These are phyloP conservation scores for Hyphodiscus sp. DNA, from an alignment of 2,329 filamentous ascomycete species.

Conservation along the genomic window DNA sequence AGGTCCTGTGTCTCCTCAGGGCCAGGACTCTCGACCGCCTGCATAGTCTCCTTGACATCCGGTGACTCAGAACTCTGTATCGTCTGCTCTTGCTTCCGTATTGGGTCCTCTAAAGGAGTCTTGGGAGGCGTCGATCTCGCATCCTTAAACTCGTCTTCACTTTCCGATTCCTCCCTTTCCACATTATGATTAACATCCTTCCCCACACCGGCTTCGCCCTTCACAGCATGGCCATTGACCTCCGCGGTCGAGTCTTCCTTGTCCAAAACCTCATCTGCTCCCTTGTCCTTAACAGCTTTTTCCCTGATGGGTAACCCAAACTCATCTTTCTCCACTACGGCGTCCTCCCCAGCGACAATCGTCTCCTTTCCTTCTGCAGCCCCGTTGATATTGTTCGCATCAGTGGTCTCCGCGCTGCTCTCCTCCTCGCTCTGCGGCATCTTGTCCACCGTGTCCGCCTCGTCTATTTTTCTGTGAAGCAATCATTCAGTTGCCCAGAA, in stretches of 20 bases:
- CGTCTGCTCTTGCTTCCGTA: conserved; percentile 1
- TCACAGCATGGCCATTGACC: conserved; percentile 13
- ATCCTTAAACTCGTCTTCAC: conserved; percentile 36
- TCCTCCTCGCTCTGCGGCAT: conserved; percentile 26
- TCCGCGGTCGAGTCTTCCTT: not conserved
- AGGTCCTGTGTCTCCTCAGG: conserved; percentile 1
- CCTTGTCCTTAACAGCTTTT: conserved; percentile 26
- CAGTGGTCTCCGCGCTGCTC: conserved; percentile 16
- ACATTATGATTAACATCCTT: conserved; percentile 1
- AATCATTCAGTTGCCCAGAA: not conserved
- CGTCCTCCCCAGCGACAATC: conserved; percentile 6
- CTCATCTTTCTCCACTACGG: conserved; percentile 52
- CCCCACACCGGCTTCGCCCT: conserved; percentile 1
- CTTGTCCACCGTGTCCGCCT: conserved; percentile 21
- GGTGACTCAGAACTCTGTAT: not conserved
- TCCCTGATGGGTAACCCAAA: conserved; percentile 62
- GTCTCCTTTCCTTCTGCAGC: conserved; percentile 15
- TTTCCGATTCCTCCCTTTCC: conserved; percentile 26
- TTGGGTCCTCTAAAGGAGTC: conserved; percentile 10
- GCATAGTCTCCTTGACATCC: conserved; percentile 6
- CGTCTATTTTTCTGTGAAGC: conserved; percentile 1
- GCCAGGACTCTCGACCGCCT: conserved; percentile 5
- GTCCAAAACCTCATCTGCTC: conserved; percentile 10
- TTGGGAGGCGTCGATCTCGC: conserved; percentile 28
- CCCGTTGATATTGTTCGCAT: conserved; percentile 5